A percentile compares a stretch with the other conserved stretches of the same genome.
These are phyloP conservation scores for Sarocladiaceae sp. DNA, from an alignment of 2,329 filamentous ascomycete genomes.

Conservation along the genomic window DNA sequence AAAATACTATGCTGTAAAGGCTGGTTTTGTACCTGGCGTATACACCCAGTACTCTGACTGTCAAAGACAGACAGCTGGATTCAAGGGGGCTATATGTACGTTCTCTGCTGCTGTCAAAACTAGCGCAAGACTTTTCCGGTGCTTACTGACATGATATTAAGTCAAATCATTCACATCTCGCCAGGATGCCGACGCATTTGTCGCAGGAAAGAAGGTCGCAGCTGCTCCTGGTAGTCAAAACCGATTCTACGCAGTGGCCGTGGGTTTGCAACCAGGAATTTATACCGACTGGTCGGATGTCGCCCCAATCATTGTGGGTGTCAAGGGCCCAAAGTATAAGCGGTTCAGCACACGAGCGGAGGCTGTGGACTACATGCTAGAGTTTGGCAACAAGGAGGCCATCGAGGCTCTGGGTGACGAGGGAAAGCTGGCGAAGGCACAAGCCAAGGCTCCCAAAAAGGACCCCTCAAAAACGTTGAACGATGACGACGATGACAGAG, in stretches of 20 bases:
- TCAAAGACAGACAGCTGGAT: constrained; percentile 55
- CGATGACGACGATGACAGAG: constrained; percentile 18
- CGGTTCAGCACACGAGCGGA: constrained; percentile 65
- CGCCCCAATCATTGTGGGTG: constrained; percentile 68
- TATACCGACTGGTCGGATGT: constrained; percentile 66
- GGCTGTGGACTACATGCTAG: constrained; percentile 71
- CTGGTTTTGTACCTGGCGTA: constrained; percentile 54
- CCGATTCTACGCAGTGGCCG: constrained; percentile 58
- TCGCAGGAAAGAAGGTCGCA: constrained; percentile 51
- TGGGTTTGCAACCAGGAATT: constrained; percentile 54
- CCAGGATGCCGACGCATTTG: constrained; percentile 75
- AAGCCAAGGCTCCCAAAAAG: background rate
- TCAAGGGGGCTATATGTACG: constrained; percentile 64
- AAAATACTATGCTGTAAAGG: constrained; percentile 62
- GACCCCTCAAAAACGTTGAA: constrained; percentile 11
- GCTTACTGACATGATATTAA: constrained; percentile 27
- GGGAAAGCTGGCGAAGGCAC: constrained; percentile 16
- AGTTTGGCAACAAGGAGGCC: constrained; percentile 39
- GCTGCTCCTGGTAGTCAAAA: constrained; percentile 32
- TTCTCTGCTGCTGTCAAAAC: no score
- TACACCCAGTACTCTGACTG: constrained; percentile 60
- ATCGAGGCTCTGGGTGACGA: constrained; percentile 34
- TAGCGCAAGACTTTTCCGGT: background rate
- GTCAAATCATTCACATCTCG: constrained; percentile 75
- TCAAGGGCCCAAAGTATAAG: constrained; percentile 66